Evolutionary conservation across 2,329 filamentous ascomycete species (phyloP), one percentile per base, ranked within the genome.

Genomic region (Fusarium sp.): DNA sequence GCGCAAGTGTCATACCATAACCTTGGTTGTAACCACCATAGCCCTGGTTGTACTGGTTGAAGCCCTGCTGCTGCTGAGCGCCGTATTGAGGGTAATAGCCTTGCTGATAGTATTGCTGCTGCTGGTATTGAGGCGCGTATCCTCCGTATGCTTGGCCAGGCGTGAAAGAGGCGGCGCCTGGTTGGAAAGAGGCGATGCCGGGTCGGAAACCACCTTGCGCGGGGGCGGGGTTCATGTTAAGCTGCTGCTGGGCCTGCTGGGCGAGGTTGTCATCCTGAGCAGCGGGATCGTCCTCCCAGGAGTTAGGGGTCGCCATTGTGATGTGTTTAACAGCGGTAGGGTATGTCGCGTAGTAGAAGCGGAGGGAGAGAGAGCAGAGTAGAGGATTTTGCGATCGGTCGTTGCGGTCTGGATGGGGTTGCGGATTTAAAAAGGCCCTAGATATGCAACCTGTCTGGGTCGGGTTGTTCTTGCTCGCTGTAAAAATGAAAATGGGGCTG

Each of bases 241-340:
- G 87, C 79, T 92, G 90, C 79, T 91, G 89, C 75, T 91, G 88
- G 38, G 92, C 83, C 85, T 95, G 92, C 75, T 90, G 90, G 67
- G 92, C 88, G 80, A 97, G 89, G 79, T 88, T 88, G 75, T 93
- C 91, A 75, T 95, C 91, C 85, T 93, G 91, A 68, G 89, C 90
- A 57, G 91, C 86, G 76, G 91, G 90, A 77, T 95, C 93, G 77
- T 97, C 94, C 83, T 98, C 95, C 93, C 96, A 98, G 68, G 94
- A 97, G 81, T 97, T 94, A 76, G 94, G 92, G 81, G 95, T 90
- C 75, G 95, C 92, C 94, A 97, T 97, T 77, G 58, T 86, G 73
- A 63, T 50, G 58, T 66, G 22, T 61, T 70, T 28, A 36, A 48
- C 48, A 46, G 52, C 58, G 38, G 44, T 55, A 54, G 49, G 45